Base-by-base conservation (phyloP, 768 basidiomycete genomes). In the Lentinus tigrinus region DNA sequence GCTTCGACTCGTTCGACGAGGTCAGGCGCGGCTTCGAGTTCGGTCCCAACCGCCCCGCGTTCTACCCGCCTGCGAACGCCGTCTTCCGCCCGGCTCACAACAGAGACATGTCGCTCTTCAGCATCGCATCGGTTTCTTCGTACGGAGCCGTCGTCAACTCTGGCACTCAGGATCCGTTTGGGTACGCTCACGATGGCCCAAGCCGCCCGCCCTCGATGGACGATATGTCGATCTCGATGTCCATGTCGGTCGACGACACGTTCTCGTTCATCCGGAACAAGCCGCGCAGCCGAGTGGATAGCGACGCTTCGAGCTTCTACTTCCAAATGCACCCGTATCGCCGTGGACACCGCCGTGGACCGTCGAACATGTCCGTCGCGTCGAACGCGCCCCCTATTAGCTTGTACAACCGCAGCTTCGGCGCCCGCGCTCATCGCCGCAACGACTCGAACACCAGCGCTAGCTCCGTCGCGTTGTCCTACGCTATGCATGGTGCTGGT, bases 11-110 rank as follows among this genome's bases (percentile, higher is more conserved):
- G 0, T 93, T 91, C 62, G 85, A 87, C 19, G 90, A 91, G 66
- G 81, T 91, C n/a, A 76, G 89, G 28, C 80, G 88, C 49, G 88
- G 85, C 1, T 93, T 91, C 60, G 90, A 92, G 67, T 91, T 89
- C 69, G 77, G 77, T 26, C 76, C 80, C 8, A 74, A 80, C 47
- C 81, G 87, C 0, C 84, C 86, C 2, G 74, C 80, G 1, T 90
- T 89, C 69, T 91, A 88, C 64, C 85, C 86, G 0, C 81, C 83
- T 11, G 72, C 77, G 27, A 38, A 57, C 24, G 71, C 69, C 2
- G 72, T 73, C 10, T 65, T 56, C 52, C 52, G 63, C 9, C 54
- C 57, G 36, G 57, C 71, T 34, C 82, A 86, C 47, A 66, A 67
- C 9, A 77, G 75, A 47, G 81, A 80, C 14, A 85, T 87, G 37